Evolutionary conservation across 306 rosid genomes (phyloP).

Genomic region (Albizia julibrissin): DNA sequence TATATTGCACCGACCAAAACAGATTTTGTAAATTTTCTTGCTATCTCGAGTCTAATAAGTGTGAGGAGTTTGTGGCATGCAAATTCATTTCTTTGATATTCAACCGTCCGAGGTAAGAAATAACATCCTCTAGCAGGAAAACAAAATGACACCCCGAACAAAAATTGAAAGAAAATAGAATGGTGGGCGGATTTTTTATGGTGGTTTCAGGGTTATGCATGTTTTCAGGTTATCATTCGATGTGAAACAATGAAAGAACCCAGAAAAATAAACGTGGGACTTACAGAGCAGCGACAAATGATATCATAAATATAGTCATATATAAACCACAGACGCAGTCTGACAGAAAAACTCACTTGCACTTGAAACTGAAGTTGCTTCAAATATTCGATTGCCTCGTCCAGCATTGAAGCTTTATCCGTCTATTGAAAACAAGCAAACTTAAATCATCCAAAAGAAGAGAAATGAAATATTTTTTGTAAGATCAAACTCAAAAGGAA

Average conservation of each 20-base stretch:
- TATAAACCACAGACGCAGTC: slow-evolving; percentile 16
- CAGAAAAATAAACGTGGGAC: background rate
- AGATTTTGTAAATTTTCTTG: slow-evolving; percentile 6
- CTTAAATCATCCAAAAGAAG: slow-evolving; percentile 10
- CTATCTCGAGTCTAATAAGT: background rate
- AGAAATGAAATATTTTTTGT: background rate
- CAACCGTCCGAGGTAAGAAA: background rate
- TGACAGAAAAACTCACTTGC: slow-evolving; percentile 47
- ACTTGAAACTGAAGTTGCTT: slow-evolving; percentile 99
- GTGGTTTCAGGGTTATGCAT: background rate
- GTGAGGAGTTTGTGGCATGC: background rate
- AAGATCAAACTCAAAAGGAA: slow-evolving; percentile 16
- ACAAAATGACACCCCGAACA: background rate
- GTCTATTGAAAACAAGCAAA: slow-evolving; percentile 54
- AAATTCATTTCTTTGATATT: background rate
- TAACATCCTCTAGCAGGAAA: background rate
- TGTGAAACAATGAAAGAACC: background rate
- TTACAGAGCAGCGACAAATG: background rate
- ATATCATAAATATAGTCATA: background rate
- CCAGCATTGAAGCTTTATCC: slow-evolving; percentile 97
- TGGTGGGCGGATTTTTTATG: background rate
- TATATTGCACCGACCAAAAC: slow-evolving; percentile 7
- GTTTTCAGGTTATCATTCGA: background rate
- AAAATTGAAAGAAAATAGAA: background rate
- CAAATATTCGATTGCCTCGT: slow-evolving; percentile 91